These are phyloP conservation scores for Amanita subjunquillea DNA, from an alignment of 768 basidiomycete genomes.

Conservation along the genomic window DNA sequence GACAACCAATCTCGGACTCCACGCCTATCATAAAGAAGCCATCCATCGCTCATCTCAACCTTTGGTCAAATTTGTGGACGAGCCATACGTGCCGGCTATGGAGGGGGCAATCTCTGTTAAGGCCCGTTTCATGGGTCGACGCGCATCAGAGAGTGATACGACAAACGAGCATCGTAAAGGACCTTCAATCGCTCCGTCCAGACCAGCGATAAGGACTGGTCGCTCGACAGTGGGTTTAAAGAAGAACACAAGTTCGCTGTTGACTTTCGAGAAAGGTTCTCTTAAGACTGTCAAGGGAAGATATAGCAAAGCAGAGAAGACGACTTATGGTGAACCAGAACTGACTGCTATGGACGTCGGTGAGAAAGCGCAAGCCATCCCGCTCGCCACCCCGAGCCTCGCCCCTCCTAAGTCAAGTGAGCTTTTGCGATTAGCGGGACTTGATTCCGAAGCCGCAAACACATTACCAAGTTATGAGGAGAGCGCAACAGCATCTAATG, in stretches of 20 bases:
- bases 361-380: not conserved
- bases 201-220: conserved; percentile 37
- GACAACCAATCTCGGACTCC: not conserved
- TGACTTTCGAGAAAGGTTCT: conserved; percentile 42
- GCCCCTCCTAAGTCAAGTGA: conserved; percentile 18
- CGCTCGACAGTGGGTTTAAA: conserved; percentile 35
- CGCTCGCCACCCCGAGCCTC: not conserved
- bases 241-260: conserved; percentile 38
- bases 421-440: conserved; percentile 40
- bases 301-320: conserved; percentile 13
- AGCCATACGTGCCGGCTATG: conserved; percentile 19
- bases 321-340: conserved; percentile 1
- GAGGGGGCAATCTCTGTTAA: conserved; percentile 40
- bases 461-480: conserved; percentile 51
- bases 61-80: conserved; percentile 41
- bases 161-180: conserved; percentile 2
- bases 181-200: conserved; percentile 1
- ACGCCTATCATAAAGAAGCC: conserved; percentile 13
- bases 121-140: conserved; percentile 27
- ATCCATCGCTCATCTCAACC: conserved; percentile 45
- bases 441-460: conserved; percentile 24
- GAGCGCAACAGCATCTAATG: conserved; percentile 12
- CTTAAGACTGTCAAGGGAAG: conserved; percentile 42
- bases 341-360: not conserved
- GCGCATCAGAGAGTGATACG: conserved; percentile 8